Evolutionary conservation across 331 rosid species (phyloP), one percentile per base, ranked within the genome.

Genomic region (Cydonia oblonga): DNA sequence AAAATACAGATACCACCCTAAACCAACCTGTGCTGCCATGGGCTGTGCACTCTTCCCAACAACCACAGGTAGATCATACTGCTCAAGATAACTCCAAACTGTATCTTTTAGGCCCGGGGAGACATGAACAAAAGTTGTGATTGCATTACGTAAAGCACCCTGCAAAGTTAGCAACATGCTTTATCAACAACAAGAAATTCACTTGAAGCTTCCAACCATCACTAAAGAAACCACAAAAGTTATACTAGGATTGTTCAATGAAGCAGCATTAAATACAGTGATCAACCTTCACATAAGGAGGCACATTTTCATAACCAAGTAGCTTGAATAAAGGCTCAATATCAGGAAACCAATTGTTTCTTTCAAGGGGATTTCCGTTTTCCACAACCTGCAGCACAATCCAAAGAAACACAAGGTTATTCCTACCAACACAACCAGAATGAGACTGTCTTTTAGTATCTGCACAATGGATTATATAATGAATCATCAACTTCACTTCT

Each of bases 291-390:
- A 93, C 89, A 84, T 89, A 91, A 75, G 98, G 96, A 61, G 98
- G 97, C 75, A 93, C 98, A 77, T 88, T 93, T 83, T 93, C 98
- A 63, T 91, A 93, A 73, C 98, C 85, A 63, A 93, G 98, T 75
- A 93, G 97, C 86, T 93, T 93, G 89, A 93, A 93, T 76, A 93
- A 81, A 52, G 98, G 96, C 78, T 93, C 98, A 64, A 91, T 88
- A 74, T 93, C 98, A 77, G 96, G 88, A 78, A 93, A 93, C 98
- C 98, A 93, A 57, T 90, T 89, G 72, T 87, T 90, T 78, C 96
- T 89, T 74, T 90, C 98, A 75, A 78, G 52, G 24, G 90, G 88
- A 77, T 86, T 89, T 69, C 98, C 98, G 81, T 91, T 88, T 83
- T 93, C 91, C 77, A 93, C 81, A 77, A 88, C 97, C 98, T 93